Conservation (phyloP, 1,284 basidiomycete species). For the Ceratobasidium sp. region DNA sequence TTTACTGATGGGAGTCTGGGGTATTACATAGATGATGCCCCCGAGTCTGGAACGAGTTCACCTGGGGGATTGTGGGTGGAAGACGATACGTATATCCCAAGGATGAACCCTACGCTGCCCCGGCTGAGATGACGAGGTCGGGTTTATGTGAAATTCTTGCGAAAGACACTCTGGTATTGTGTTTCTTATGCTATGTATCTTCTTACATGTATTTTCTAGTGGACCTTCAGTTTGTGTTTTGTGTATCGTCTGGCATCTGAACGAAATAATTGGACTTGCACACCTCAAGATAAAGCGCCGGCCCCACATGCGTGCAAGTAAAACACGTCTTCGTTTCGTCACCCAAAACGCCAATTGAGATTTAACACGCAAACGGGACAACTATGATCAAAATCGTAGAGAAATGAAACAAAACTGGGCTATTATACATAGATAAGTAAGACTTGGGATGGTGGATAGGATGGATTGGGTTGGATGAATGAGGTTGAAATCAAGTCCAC, state of each 20-base stretch:
- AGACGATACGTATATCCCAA: constrained; percentile 33
- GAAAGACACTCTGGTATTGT: not conserved
- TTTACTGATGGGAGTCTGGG: not conserved
- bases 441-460: not conserved
- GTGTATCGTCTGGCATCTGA: not conserved
- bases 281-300: not conserved
- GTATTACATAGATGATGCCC: not conserved
- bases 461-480: not conserved
- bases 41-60: constrained; percentile 20
- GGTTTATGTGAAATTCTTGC: no score
- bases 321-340: constrained; percentile 4
- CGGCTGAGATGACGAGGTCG: constrained; percentile 2
- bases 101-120: constrained; percentile 22
- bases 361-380: no score
- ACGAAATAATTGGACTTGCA: not conserved
- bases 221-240: not conserved
- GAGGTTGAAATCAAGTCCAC: not conserved
- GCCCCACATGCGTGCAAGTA: no score
- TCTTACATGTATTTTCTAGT: constrained; percentile 5
- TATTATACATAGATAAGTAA: constrained; percentile 12
- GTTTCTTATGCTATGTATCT: constrained; percentile 1
- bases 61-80: constrained; percentile 21
- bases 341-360: no score
- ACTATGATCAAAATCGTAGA: not conserved
- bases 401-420: not conserved